A percentile compares a stretch with the other conserved stretches of the same genome.
phyloP scores from a whole-genome alignment of 257 asterid species.

The Fraxinus quadrangulata region DNA sequence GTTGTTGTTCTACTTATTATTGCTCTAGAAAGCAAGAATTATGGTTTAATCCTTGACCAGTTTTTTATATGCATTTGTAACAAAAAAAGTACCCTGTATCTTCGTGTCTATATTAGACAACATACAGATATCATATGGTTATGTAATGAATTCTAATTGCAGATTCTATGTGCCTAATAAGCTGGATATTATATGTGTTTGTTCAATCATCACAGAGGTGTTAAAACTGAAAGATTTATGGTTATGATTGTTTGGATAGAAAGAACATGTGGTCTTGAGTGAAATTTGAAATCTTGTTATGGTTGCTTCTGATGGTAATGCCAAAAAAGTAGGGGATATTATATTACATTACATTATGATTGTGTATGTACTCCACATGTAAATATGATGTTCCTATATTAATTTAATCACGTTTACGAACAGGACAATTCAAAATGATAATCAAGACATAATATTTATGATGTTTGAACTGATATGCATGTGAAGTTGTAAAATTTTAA shows the following conservation, averaged over 20 bases:
- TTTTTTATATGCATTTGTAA: slow-evolving; percentile 7
- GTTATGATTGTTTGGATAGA: not conserved
- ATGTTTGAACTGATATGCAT: slow-evolving; percentile 2
- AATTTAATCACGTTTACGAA: not conserved
- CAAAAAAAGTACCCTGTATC: not conserved
- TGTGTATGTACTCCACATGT: not conserved
- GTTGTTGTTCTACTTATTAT: not conserved
- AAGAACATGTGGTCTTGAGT: slow-evolving; percentile 1
- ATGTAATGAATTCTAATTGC: slow-evolving; percentile 1
- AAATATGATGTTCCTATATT: not conserved
- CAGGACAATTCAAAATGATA: not conserved
- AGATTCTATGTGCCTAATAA: not conserved
- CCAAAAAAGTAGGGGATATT: slow-evolving; percentile 5
- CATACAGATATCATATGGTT: not conserved
- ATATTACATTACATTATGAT: not conserved
- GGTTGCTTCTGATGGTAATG: slow-evolving; percentile 3
- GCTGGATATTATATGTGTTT: slow-evolving; percentile 2
- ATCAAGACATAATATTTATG: not conserved
- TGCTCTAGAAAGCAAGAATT: not conserved
- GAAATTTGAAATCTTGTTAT: slow-evolving; percentile 6
- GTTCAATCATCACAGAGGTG: not conserved
- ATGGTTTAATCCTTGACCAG: not conserved
- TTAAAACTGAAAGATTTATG: not conserved
- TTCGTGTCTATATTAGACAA: not conserved
- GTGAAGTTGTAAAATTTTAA: not conserved